Conservation (phyloP, 805 yeast species). For the Candida yuanshanica region DNA sequence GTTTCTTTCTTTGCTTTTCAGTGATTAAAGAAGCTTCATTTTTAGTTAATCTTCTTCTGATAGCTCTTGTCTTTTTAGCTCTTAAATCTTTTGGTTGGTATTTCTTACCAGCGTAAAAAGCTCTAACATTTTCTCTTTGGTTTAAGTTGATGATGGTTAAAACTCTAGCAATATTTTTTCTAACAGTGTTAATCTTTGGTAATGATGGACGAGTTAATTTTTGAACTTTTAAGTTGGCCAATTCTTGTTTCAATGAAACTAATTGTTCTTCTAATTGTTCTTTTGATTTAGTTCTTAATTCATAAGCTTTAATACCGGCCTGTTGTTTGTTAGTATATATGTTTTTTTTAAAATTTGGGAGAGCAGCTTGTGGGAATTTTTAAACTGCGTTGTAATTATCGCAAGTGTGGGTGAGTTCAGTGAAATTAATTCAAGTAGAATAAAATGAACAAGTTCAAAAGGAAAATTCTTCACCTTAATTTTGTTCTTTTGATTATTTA, state of each 20-base stretch:
- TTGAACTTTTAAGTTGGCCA: conserved; percentile 94
- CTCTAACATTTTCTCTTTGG: conserved; percentile 94
- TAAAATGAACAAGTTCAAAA: too few species aligned
- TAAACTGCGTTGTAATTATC: too few species aligned
- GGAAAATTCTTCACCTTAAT: too few species aligned
- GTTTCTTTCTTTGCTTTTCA: conserved; percentile 85
- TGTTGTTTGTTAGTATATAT: conserved; percentile 26
- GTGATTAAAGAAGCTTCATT: conserved; percentile 79
- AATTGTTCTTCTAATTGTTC: conserved; percentile 93
- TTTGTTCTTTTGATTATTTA: too few species aligned
- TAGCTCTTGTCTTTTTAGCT: conserved; percentile 99
- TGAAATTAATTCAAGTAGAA: too few species aligned
- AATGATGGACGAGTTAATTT: conserved; percentile 86
- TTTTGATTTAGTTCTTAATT: conserved; percentile 95
- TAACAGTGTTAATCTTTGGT: conserved; percentile 94
- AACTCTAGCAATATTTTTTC: conserved; percentile 98
- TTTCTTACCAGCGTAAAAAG: conserved; percentile 91
- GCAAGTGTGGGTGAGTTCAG: too few species aligned
- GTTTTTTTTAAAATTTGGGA: too few species aligned
- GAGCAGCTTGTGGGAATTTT: too few species aligned
- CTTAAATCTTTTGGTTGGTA: conserved; percentile 98
- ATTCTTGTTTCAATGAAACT: conserved; percentile 93
- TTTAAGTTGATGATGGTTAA: conserved; percentile 94
- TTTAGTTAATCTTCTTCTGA: conserved; percentile 93
- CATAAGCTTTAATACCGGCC: conserved; percentile 93